These are phyloP conservation scores for Hysterangium stoloniferum DNA, from an alignment of 768 basidiomycete genomes.

Conservation along the genomic window DNA sequence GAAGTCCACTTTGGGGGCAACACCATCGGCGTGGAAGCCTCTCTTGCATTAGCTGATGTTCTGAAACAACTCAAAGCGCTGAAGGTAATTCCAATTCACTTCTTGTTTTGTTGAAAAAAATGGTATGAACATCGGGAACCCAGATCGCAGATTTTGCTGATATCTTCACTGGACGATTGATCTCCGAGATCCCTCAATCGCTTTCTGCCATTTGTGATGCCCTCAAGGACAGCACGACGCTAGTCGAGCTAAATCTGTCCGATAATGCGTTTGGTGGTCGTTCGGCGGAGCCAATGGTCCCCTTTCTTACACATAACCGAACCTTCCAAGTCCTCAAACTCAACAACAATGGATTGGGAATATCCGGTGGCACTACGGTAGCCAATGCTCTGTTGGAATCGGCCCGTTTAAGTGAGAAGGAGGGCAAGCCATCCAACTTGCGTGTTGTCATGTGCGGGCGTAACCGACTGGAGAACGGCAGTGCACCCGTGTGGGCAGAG, in stretches of 20 bases:
- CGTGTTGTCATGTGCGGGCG: slow-evolving; percentile 84
- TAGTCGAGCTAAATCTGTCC: slow-evolving; percentile 83
- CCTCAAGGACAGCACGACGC: slow-evolving; percentile 68
- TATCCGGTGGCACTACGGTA: slow-evolving; percentile 77
- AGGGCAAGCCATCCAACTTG: slow-evolving; percentile 65
- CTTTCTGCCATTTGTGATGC: slow-evolving; percentile 85
- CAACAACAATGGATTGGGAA: slow-evolving; percentile 96
- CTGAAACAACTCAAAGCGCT: slow-evolving; percentile 58
- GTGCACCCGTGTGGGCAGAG: slow-evolving; percentile 73
- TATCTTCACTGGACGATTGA: slow-evolving; percentile 96
- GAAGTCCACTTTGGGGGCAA: slow-evolving; percentile 94
- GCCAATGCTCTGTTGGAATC: slow-evolving; percentile 78
- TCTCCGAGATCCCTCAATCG: slow-evolving; percentile 88
- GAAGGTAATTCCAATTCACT: slow-evolving; percentile 43
- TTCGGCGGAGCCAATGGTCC: slow-evolving; percentile 89
- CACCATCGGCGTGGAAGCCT: slow-evolving; percentile 88
- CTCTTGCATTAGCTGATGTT: slow-evolving; percentile 74
- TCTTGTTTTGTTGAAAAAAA: neutral
- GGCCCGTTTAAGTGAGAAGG: slow-evolving; percentile 56
- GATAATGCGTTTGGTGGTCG: slow-evolving; percentile 97
- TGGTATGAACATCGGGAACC: neutral
- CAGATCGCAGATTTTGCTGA: slow-evolving; percentile 95
- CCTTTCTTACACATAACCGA: slow-evolving; percentile 77
- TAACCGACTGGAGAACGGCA: slow-evolving; percentile 92
- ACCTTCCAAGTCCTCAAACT: slow-evolving; percentile 78